These are phyloP conservation scores for Pythium rishiriense DNA, from an alignment of 352 stramenopile genomes.

Conservation along the genomic window DNA sequence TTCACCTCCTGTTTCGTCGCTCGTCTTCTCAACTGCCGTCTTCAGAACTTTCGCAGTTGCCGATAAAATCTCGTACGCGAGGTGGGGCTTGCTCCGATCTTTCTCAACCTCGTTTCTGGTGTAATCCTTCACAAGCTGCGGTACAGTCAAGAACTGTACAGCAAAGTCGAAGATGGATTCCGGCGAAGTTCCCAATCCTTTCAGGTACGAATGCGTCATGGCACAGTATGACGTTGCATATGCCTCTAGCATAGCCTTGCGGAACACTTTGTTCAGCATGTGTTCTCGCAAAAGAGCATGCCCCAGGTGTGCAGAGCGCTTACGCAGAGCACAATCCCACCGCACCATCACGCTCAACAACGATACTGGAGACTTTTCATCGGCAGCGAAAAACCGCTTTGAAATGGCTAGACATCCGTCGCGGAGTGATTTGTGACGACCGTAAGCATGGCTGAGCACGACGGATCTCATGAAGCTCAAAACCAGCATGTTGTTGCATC, in stretches of 20 bases:
- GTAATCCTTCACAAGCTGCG: conserved; percentile 79
- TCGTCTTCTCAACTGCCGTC: conserved; percentile 40
- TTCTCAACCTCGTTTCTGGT: conserved; percentile 50
- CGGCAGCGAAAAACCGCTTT: conserved; percentile 39
- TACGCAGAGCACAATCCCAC: conserved; percentile 71
- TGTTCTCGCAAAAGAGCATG: conserved; percentile 77
- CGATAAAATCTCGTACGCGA: conserved; percentile 65
- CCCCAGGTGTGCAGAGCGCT: conserved; percentile 51
- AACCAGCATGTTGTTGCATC: conserved; percentile 22
- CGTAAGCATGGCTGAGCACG: conserved; percentile 53
- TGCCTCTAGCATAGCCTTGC: conserved; percentile 70
- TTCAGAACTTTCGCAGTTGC: conserved; percentile 67
- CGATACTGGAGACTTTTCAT: conserved; percentile 33
- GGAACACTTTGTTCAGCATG: conserved; percentile 71
- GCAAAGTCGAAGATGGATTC: conserved; percentile 90
- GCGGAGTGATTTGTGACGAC: conserved; percentile 56
- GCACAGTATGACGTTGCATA: conserved; percentile 69
- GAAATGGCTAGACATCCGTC: conserved; percentile 60
- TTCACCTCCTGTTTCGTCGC: neutral
- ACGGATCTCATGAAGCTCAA: conserved; percentile 31
- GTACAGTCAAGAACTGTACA: conserved; percentile 84
- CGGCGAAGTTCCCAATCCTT: conserved; percentile 76
- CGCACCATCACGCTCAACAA: conserved; percentile 48
- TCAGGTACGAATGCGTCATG: conserved; percentile 79
- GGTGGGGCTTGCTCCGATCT: conserved; percentile 51